A percentile compares a stretch with the other conserved stretches of the same genome.
phyloP scores from a whole-genome alignment of 2,329 filamentous ascomycete genomes.

The Fusarium azukiicola region DNA sequence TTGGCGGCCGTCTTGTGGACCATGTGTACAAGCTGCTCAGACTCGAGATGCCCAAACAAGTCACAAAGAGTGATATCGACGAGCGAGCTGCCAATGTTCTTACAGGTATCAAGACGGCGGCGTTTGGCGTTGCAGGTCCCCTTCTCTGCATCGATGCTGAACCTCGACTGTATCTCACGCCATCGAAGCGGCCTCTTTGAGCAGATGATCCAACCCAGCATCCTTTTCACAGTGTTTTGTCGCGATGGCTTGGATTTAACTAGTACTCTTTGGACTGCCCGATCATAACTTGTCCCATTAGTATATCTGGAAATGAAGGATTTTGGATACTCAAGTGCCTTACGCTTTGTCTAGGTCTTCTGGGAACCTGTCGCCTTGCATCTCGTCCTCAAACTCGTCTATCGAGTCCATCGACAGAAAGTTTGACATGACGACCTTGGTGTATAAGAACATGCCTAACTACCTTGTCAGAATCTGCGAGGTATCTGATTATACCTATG shows the following conservation, averaged over 20 bases:
- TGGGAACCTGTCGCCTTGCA: constrained; percentile 22
- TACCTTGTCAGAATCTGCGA: not conserved
- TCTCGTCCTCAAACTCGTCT: constrained; percentile 24
- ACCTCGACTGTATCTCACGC: constrained; percentile 36
- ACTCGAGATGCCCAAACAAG: not conserved
- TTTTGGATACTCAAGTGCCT: not conserved
- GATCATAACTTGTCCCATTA: constrained; percentile 12
- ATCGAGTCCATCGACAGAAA: constrained; percentile 16
- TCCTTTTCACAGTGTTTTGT: not conserved
- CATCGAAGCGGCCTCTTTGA: constrained; percentile 26
- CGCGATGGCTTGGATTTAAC: not conserved
- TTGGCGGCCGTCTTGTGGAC: constrained; percentile 29
- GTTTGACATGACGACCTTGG: constrained; percentile 35
- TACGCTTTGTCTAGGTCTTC: constrained; percentile 14
- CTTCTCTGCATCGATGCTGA: constrained; percentile 31
- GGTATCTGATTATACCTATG: no score
- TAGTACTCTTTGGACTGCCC: constrained; percentile 15
- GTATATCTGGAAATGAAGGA: not conserved
- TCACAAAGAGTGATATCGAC: constrained; percentile 11
- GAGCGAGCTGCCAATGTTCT: constrained; percentile 34
- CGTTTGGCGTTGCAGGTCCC: constrained; percentile 16
- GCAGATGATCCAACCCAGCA: constrained; percentile 23
- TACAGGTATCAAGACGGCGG: constrained; percentile 15
- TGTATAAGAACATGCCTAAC: constrained; percentile 43
- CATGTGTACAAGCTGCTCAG: constrained; percentile 22